phyloP scores from a whole-genome alignment of 306 rosid genomes.

The Geum urbanum region DNA sequence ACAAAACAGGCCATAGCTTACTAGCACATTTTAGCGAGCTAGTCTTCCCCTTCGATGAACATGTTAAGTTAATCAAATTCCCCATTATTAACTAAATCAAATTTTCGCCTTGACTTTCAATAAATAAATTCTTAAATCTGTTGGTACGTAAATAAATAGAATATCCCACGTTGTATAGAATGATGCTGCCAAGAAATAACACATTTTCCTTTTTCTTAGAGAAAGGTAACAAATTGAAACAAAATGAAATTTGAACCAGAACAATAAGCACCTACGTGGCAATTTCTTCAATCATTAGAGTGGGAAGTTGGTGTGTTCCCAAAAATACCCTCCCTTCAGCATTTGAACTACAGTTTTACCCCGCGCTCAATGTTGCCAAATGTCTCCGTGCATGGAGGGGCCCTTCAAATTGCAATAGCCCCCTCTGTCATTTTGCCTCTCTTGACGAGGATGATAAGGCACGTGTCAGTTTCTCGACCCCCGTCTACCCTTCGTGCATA shows the following conservation, averaged over 20 bases:
- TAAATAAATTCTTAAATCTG: neutral
- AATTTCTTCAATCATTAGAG: neutral
- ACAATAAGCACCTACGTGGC: neutral
- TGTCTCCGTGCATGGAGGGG: neutral
- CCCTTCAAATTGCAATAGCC: neutral
- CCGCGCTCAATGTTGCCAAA: neutral
- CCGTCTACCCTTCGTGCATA: slow-evolving; percentile 38
- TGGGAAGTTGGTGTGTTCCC: neutral
- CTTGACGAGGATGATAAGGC: slow-evolving; percentile 30
- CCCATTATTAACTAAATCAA: too few species aligned
- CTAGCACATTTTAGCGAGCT: too few species aligned
- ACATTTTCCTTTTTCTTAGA: too few species aligned
- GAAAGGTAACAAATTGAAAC: too few species aligned
- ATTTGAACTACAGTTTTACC: neutral
- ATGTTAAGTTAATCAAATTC: too few species aligned
- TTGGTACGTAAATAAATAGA: neutral
- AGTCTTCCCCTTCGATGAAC: too few species aligned
- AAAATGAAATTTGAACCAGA: too few species aligned
- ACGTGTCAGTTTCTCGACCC: slow-evolving; percentile 56
- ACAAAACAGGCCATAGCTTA: too few species aligned
- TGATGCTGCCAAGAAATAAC: neutral
- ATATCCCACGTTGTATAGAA: slow-evolving; percentile 9
- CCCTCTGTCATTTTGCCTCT: neutral
- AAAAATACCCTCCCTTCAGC: neutral
- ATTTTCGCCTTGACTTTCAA: too few species aligned